Percentiles rank a stretch among this genome's conserved stretches.
These are phyloP conservation scores for Scytalidium lignicola DNA, from an alignment of 2,329 filamentous ascomycete species.

Conservation along the genomic window DNA sequence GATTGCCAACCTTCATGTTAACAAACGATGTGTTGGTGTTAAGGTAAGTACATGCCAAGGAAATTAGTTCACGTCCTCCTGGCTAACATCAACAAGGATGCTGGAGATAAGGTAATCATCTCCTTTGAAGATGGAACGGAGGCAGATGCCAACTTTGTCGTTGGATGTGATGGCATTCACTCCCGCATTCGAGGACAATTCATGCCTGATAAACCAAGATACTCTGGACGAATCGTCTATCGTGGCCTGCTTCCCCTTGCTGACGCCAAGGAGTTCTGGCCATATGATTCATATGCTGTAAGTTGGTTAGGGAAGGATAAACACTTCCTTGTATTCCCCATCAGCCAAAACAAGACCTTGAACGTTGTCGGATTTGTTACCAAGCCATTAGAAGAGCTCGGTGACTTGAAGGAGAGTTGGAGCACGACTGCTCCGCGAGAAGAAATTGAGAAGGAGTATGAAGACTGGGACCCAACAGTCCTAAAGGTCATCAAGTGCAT, in stretches of 20 bases:
- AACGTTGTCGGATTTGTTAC: constrained; percentile 31
- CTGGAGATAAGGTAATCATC: constrained; percentile 12
- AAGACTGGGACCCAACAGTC: not conserved
- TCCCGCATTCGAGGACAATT: constrained; percentile 21
- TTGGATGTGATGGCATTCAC: constrained; percentile 30
- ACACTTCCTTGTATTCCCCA: constrained; percentile 30
- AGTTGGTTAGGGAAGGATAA: constrained; percentile 4
- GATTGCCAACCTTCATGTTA: not conserved
- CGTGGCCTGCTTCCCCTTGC: constrained; percentile 16
- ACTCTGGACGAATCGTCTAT: constrained; percentile 20
- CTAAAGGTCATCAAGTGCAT: not conserved
- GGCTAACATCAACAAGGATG: not conserved
- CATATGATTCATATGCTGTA: constrained; percentile 6
- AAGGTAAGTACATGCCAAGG: not conserved
- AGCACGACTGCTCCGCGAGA: constrained; percentile 4
- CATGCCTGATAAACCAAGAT: constrained; percentile 11
- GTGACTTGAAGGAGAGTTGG: constrained; percentile 9
- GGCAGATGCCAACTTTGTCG: constrained; percentile 21
- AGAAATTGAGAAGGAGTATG: constrained; percentile 8
- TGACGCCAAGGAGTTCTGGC: constrained; percentile 10
- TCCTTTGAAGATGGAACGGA: constrained; percentile 22
- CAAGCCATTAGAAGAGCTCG: constrained; percentile 4
- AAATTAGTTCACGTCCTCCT: not conserved
- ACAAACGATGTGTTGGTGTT: not conserved
- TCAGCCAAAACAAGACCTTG: constrained; percentile 27